Base-by-base conservation (phyloP, 2,329 filamentous ascomycete species). In the Penicillium griseofulvum region DNA sequence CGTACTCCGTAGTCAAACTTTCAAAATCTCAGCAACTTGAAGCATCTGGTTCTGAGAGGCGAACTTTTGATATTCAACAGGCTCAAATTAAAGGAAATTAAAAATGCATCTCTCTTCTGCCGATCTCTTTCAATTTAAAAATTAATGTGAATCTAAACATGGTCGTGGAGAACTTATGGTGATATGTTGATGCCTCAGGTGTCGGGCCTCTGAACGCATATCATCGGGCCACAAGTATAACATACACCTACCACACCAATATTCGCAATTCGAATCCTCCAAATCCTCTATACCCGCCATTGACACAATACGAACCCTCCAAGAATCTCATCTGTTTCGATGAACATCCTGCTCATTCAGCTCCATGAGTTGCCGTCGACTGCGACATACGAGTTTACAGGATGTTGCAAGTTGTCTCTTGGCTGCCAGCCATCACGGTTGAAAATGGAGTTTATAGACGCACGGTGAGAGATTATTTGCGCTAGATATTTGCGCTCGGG, bases 301-400 rank as follows among this genome's bases (percentile, higher is more conserved):
- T 81, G 82, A 49, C 78, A 80, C 39, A 83, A 68, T 16, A 79
- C 73, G 62, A 85, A 83, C 0, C 80, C 83, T 0, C 73, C 73
- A 0, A 80, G 80, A 9, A 81, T 71, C 1, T 82, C 82, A 1
- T 85, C 83, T 0, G 81, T 81, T 65, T 85, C 83, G 47, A 84
- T 82, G 1, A 85, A 73, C 55, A 86, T 82, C 73, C 1, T 76
- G 78, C n/a, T 77, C 76, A 0, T 81, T 83, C 49, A 82, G 58
- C 0, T 66, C 67, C 60, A 72, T 73, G 2, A 83, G 71, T 3
- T 63, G 59, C 10, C 75, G 69, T 5, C 74, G 68, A 0, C 74
- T 69, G 73, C 74, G 24, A 76, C 69, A 49, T 76, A 71, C 0
- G 82, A 85, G 65, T 10, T 69, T 64, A 55, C 73, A 76, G 0